Evolutionary conservation across 1,284 basidiomycete genomes (phyloP), one percentile per base, ranked within the genome.

Genomic region (Entoloma clypeatum): DNA sequence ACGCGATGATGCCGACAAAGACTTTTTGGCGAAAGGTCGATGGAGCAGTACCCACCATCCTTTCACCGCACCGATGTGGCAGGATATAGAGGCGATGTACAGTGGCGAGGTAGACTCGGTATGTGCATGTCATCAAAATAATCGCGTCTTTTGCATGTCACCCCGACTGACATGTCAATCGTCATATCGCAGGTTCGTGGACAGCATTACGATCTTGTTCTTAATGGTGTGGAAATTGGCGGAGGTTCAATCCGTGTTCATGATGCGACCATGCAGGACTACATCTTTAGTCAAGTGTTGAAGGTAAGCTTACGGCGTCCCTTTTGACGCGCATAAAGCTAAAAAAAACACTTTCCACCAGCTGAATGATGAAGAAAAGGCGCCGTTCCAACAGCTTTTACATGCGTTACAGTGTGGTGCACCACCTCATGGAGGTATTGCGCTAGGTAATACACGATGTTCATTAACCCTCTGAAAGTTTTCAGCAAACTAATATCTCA

Each of bases 201-300:
- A 2, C 93, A 98, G 63, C 94, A 97, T 64, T 98, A 97, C 59
- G 93, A 98, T 68, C 82, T 98, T 30, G 92, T 98, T n/a, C 64
- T 97, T 45, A 91, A 97, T 61, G 94, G 93, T 2, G 77, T 86
- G 44, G 93, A 98, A 68, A 87, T 98, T 49, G 93, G 92, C 18
- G 93, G 93, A 21, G 93, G 93, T 8, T 91, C 86, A 22, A 93
- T 98, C 43, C 81, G 93, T 53, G 81, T 98, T 27, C 93, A 98
- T 60, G 91, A 95, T 61, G 77, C 86, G 1, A 61, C 58, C 23
- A 80, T 96, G 77, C 93, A 98, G 59, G 82, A 91, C 48, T 72
- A 80, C 56, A 81, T 97, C 41, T 84, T 98, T 62, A 69, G 71
- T 22, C 64, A 88, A 26, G 69, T 95, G 23, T 71, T 97, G 18